Conservation (phyloP, 108 stramenopile genomes). For the Skeletonema grethae region DNA sequence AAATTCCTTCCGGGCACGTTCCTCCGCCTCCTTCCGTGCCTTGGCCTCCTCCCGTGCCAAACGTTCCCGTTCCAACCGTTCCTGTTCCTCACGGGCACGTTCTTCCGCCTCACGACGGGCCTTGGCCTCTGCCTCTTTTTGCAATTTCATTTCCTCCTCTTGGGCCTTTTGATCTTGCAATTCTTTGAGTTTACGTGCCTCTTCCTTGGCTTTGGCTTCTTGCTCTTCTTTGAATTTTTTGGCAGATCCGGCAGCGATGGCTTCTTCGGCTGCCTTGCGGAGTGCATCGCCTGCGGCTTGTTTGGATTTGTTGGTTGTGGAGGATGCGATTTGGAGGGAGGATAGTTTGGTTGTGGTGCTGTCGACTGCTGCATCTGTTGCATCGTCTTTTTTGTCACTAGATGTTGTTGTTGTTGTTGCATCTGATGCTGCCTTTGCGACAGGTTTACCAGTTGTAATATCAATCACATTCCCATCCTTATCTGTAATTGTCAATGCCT, state of each 20-base stretch:
- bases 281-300: conserved; percentile 68
- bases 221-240: conserved; percentile 43
- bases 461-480: conserved; percentile 74
- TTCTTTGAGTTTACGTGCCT: conserved; percentile 10
- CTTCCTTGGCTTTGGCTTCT: conserved; percentile 12
- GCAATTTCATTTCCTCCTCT: conserved; percentile 23
- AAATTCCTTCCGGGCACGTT: conserved; percentile 34
- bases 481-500: conserved; percentile 43
- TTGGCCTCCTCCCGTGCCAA: conserved; percentile 29
- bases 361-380: conserved; percentile 17
- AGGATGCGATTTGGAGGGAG: conserved; percentile 16
- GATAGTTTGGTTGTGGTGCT: conserved; percentile 27
- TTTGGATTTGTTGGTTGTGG: too few species aligned
- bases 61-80: conserved; percentile 19
- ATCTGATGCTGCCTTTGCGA: neutral
- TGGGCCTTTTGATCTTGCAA: conserved; percentile 21
- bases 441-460: conserved; percentile 23
- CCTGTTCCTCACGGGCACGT: conserved; percentile 6
- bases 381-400: neutral
- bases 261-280: conserved; percentile 64
- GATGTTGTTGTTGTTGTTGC: neutral
- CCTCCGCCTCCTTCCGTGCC: conserved; percentile 34
- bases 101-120: conserved; percentile 28
- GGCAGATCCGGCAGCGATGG: conserved; percentile 54
- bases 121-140: conserved; percentile 17